Evolutionary conservation across 108 stramenopile genomes (phyloP).

Genomic region (Skeletonema potamos): DNA sequence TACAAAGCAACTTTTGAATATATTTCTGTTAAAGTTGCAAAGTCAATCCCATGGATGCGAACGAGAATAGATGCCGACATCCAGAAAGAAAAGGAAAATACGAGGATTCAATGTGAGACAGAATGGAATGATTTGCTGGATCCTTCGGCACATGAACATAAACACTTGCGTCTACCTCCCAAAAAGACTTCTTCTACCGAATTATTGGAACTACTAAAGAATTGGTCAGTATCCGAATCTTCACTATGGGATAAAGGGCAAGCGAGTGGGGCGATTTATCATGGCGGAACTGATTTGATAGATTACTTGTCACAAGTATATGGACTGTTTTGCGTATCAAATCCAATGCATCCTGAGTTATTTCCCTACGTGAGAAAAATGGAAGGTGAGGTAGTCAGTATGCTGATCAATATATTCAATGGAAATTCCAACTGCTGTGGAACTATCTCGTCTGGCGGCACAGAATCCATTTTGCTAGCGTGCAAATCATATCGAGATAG

Average conservation of each 20-base stretch:
- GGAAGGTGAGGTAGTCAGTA: conserved; percentile 79
- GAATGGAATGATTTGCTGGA: conserved; percentile 21
- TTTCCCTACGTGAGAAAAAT: conserved; percentile 87
- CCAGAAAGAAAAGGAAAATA: conserved; percentile 4
- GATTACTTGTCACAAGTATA: conserved; percentile 50
- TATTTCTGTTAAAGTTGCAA: conserved; percentile 7
- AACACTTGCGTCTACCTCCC: background rate
- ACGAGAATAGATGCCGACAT: conserved; percentile 1
- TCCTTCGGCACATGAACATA: conserved; percentile 5
- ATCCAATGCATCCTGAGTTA: conserved; percentile 87
- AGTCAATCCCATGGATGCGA: conserved; percentile 14
- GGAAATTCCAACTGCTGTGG: conserved; percentile 47
- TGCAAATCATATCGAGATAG: conserved; percentile 70
- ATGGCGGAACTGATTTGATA: conserved; percentile 51
- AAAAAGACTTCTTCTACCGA: conserved; percentile 2
- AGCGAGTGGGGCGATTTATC: conserved; percentile 76
- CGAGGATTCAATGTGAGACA: background rate
- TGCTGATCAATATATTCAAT: conserved; percentile 58
- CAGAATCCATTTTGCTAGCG: conserved; percentile 88
- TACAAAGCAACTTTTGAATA: background rate
- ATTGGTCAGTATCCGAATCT: conserved; percentile 8
- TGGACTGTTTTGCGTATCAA: conserved; percentile 63
- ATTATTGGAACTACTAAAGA: conserved; percentile 2
- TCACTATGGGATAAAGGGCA: conserved; percentile 11
- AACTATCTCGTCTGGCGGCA: conserved; percentile 77